Evolutionary conservation across 2,329 filamentous ascomycete genomes (phyloP).

Genomic region (Cryphonectria japonica): DNA sequence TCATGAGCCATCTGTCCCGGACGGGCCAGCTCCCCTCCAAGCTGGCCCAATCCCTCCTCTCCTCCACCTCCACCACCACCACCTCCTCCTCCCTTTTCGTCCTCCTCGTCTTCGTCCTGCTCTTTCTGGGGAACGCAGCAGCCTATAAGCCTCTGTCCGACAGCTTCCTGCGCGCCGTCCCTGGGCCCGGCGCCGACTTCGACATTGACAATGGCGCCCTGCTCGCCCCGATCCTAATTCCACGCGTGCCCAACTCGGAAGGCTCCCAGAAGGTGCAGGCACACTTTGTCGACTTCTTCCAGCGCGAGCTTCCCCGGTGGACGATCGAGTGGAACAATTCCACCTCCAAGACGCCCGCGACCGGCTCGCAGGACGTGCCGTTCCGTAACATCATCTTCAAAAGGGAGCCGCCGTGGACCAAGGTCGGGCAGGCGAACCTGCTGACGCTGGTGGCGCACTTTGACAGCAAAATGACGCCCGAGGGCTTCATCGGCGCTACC

Average conservation of each 20-base stretch:
- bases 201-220: conserved; percentile 76
- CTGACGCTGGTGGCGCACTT: conserved; percentile 93
- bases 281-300: conserved; percentile 86
- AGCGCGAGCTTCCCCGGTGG: conserved; percentile 75
- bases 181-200: conserved; percentile 74
- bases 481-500: conserved; percentile 89
- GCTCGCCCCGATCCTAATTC: conserved; percentile 82
- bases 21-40: conserved; percentile 30
- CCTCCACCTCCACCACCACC: conserved; percentile 17
- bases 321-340: conserved; percentile 84
- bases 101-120: conserved; percentile 26
- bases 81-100: conserved; percentile 28
- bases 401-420: conserved; percentile 83
- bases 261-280: conserved; percentile 73
- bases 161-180: conserved; percentile 71
- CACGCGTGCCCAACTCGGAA: conserved; percentile 85
- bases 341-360: conserved; percentile 79
- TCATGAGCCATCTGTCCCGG: conserved; percentile 24
- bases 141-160: conserved; percentile 68
- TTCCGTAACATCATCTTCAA: conserved; percentile 87
- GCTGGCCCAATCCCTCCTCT: conserved; percentile 30
- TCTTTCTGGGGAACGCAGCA: conserved; percentile 35
- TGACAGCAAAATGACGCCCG: conserved; percentile 78
- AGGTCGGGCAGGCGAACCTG: conserved; percentile 73
- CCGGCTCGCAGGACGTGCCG: conserved; percentile 70